Conservation (phyloP, 2,329 filamentous ascomycete species). For the Phyllosticta citrichinensis region DNA sequence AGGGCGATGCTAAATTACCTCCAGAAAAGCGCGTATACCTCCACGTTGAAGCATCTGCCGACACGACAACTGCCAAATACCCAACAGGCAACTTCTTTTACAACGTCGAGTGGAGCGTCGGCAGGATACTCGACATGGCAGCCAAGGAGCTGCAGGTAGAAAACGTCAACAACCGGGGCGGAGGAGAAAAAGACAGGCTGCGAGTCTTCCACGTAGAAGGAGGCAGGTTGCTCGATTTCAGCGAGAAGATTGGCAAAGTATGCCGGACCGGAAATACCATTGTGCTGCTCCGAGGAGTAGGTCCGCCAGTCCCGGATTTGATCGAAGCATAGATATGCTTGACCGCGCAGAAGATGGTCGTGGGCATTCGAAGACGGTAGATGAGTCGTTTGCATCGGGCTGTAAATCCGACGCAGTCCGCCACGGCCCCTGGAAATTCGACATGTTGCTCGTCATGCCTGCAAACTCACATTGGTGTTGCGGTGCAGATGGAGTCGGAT, state of each 20-base stretch:
- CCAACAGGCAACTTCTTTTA: slow-evolving; percentile 51
- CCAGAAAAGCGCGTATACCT: slow-evolving; percentile 82
- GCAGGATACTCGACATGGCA: slow-evolving; percentile 67
- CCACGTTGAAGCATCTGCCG: slow-evolving; percentile 80
- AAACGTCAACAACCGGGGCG: slow-evolving; percentile 73
- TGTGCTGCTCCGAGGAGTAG: slow-evolving; percentile 76
- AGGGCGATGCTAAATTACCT: slow-evolving; percentile 76
- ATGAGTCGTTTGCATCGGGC: neutral
- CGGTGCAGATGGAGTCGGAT: neutral
- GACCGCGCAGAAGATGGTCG: neutral
- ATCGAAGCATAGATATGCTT: slow-evolving; percentile 39
- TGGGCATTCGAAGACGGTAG: neutral
- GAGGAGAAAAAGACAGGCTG: slow-evolving; percentile 67
- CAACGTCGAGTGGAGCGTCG: slow-evolving; percentile 72
- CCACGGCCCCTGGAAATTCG: neutral
- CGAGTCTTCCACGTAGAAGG: slow-evolving; percentile 90
- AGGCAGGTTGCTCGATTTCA: slow-evolving; percentile 75
- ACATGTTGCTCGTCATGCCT: neutral
- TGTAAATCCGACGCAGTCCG: neutral
- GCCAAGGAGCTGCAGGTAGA: slow-evolving; percentile 68
- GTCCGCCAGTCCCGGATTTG: slow-evolving; percentile 61
- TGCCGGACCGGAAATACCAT: slow-evolving; percentile 80
- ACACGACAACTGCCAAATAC: slow-evolving; percentile 72
- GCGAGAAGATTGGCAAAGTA: slow-evolving; percentile 67
- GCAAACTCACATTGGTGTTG: neutral